Base-by-base conservation (phyloP, 768 basidiomycete species). In the Tylopilus plumbeoviolaceoides region DNA sequence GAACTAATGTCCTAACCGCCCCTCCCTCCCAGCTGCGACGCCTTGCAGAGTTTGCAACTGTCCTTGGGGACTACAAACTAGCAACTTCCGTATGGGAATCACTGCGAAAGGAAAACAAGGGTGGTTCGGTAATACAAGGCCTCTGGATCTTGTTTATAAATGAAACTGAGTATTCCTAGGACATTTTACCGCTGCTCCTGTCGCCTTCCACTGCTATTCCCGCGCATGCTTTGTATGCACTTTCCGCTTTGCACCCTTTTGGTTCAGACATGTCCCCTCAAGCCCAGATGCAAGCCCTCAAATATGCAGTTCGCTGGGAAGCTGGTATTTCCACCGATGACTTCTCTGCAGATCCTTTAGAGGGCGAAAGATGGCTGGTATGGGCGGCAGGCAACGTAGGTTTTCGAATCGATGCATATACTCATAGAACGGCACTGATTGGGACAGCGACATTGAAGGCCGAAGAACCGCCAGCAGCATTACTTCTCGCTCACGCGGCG, bases 11-110 rank as follows among this genome's bases (percentile, higher is more conserved):
- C 41, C 39, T 53, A 2, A 45, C 56, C 38, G 63, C 75, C 25
- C 77, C 80, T 7, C 82, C 82, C 7, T 77, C 84, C 5, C 90
- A 87, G 60, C 83, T 87, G 57, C 79, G 93, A 42, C 84, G 95
- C n/a, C 74, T 98, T 4, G 97, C 94, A 10, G 97, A 99, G 68
- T 95, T 98, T 71, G 85, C 92, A 9, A 97, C 97, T 18, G 82
- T 95, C 53, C 71, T 98, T 3, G 89, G 93, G 4, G 97, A 99
- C 69, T 83, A 84, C 67, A 92, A 90, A 60, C 76, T 95, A 30
- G 95, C 95, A 0, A 74, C 80, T 3, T 71, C 73, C 8, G 82
- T 94, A 4, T 98, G 95, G 89, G 97, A 98, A 65, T 75, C 85
- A 4, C 65, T 93, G 31, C 77, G 91, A 45, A 93, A 93, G 65